phyloP scores from a whole-genome alignment of 2,329 filamentous ascomycete genomes.

The Diaporthe australafricana region DNA sequence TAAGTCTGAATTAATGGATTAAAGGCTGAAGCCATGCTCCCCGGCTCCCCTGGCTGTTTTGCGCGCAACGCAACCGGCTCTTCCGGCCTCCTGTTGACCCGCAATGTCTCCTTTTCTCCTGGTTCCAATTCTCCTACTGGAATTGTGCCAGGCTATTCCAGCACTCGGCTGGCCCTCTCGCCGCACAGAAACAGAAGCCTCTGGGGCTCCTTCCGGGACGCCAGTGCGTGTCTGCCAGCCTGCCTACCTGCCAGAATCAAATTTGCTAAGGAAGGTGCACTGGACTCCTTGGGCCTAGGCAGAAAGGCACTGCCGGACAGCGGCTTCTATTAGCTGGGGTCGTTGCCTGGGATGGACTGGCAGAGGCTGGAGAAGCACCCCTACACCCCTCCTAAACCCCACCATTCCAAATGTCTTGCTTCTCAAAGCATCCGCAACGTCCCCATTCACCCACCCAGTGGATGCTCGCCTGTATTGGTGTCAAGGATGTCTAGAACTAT shows the following conservation, averaged over 20 bases:
- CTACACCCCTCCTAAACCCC: neutral
- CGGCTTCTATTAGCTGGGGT: conserved; percentile 12
- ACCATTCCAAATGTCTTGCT: conserved; percentile 21
- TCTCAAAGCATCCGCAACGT: conserved; percentile 1
- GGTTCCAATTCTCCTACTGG: neutral
- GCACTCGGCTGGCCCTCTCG: neutral
- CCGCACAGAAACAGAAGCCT: neutral
- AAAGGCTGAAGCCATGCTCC: neutral
- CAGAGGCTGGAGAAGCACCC: too few species aligned
- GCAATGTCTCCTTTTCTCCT: conserved; percentile 24
- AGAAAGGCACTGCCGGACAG: too few species aligned
- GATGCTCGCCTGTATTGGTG: neutral
- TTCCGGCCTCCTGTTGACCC: conserved; percentile 4
- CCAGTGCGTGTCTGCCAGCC: neutral
- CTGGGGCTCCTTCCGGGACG: neutral
- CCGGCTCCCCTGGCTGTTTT: conserved; percentile 3
- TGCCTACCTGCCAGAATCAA: neutral
- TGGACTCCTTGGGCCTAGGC: too few species aligned
- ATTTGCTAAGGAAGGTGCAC: neutral
- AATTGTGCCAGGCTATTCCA: neutral
- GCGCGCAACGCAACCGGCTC: conserved; percentile 17
- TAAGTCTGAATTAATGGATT: neutral
- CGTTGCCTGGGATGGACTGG: neutral
- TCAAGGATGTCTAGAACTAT: neutral
- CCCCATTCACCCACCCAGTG: neutral